Evolutionary conservation across 139 green algal species (phyloP), one percentile per base, ranked within the genome.

Genomic region (Penium margaritaceum): DNA sequence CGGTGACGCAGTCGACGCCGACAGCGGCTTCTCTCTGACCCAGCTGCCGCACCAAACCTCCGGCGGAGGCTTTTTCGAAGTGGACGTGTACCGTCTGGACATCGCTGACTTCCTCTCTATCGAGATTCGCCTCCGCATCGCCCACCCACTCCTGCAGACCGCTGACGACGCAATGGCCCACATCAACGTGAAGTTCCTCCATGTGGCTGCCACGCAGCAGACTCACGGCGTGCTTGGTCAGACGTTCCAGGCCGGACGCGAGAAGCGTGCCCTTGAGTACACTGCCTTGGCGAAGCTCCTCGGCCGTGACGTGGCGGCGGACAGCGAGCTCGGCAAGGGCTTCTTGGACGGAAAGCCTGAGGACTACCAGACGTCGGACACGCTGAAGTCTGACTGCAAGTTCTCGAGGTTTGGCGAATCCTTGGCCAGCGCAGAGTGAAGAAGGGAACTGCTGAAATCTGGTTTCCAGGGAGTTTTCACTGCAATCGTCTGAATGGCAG

Each of bases 181-280:
- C 63, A 70, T 77, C 15, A 77, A 77, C 37, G 21, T 77, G 21
- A 27, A 77, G n/a, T 43, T 77, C 33, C 70, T 73, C 15, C 32
- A 77, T 14, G 35, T 77, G 15, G 32, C 34, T 14, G 35, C 29
- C 63, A 80, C 73, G 15, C 67, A 33, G 9, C 21, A 24, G 29
- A 39, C 79, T 19, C 73, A 80, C 73, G 73, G 73, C 19, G 36
- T 80, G 17, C 69, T 80, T 15, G 73, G 73, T 15, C 73, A 80
- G 67, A 80, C 73, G 21, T 80, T 71, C 37, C 41, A 41, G 30
- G 67, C 35, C 7, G 67, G 41, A 2, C 29, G 63, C 19, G 32
- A 76, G 68, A 44, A 38, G 29, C 55, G 55, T 35, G 55, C 55
- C 21, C 32, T 63, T 24, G 33, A 29, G 14, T 66, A 35, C 43